Conservation (phyloP, 2,329 filamentous ascomycete species). For the Cadophora sp. region DNA sequence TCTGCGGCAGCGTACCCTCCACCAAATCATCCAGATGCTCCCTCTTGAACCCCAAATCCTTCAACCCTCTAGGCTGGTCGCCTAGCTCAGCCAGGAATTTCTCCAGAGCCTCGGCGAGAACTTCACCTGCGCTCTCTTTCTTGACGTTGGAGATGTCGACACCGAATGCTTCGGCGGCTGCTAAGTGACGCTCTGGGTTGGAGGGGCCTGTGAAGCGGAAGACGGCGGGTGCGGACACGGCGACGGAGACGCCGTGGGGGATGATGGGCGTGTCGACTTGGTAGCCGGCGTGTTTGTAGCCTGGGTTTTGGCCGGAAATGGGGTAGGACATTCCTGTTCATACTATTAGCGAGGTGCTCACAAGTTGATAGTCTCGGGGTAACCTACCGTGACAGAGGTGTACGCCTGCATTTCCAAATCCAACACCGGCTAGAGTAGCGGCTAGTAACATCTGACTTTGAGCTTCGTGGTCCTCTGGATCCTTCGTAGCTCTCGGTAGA, state of each 20-base stretch:
- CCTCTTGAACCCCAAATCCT: slow-evolving; percentile 78
- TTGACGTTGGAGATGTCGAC: slow-evolving; percentile 89
- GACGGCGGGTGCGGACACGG: slow-evolving; percentile 90
- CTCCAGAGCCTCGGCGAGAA: slow-evolving; percentile 81
- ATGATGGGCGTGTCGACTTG: slow-evolving; percentile 79
- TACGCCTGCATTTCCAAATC: slow-evolving; percentile 97
- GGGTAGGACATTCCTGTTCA: slow-evolving; percentile 90
- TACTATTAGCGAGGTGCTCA: not conserved
- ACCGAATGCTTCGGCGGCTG: slow-evolving; percentile 88
- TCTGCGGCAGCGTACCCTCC: slow-evolving; percentile 93
- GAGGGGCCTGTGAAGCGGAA: slow-evolving; percentile 92
- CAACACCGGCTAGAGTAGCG: slow-evolving; percentile 91
- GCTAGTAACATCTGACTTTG: slow-evolving; percentile 96
- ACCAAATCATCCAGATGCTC: slow-evolving; percentile 83
- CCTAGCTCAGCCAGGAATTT: slow-evolving; percentile 84
- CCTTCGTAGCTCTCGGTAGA: slow-evolving; percentile 82
- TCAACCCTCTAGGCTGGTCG: slow-evolving; percentile 88
- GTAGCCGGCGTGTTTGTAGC: slow-evolving; percentile 91
- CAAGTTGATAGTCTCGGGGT: not conserved
- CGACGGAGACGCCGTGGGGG: slow-evolving; percentile 94
- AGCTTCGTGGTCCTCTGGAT: slow-evolving; percentile 91
- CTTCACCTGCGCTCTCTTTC: slow-evolving; percentile 86
- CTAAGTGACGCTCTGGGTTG: slow-evolving; percentile 90
- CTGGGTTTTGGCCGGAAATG: slow-evolving; percentile 92
- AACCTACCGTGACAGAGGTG: slow-evolving; percentile 73